Evolutionary conservation across 2,329 filamentous ascomycete genomes (phyloP).

Genomic region (Akanthomyces uredinophilus): DNA sequence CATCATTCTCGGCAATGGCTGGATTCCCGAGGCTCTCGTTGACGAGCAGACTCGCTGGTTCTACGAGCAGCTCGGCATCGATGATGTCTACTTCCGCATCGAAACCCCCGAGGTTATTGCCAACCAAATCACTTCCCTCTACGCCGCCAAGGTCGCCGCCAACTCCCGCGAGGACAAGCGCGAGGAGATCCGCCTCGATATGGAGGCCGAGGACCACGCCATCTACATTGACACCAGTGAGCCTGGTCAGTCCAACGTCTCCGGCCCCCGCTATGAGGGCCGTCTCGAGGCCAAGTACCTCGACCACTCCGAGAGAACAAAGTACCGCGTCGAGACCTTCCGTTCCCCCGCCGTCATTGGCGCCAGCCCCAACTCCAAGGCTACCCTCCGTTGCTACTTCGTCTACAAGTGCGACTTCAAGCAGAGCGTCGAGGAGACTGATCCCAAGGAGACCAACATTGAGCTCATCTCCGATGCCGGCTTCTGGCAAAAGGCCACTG

Average conservation of each 20-base stretch:
- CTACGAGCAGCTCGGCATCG: constrained; percentile 95
- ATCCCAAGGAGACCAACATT: constrained; percentile 76
- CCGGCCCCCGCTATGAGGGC: constrained; percentile 87
- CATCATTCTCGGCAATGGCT: constrained; percentile 70
- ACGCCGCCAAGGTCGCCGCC: constrained; percentile 93
- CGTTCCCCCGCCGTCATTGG: constrained; percentile 80
- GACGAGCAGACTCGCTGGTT: constrained; percentile 91
- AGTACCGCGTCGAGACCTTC: constrained; percentile 96
- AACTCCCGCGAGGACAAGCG: constrained; percentile 90
- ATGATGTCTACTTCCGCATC: constrained; percentile 96
- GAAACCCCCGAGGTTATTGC: constrained; percentile 82
- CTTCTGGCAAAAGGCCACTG: constrained; percentile 92
- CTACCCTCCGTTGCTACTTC: constrained; percentile 94
- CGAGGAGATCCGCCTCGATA: constrained; percentile 90
- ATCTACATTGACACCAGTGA: constrained; percentile 98
- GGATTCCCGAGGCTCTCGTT: constrained; percentile 79
- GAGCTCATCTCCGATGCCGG: constrained; percentile 89
- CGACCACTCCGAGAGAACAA: constrained; percentile 66
- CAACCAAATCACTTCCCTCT: constrained; percentile 91
- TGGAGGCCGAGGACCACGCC: constrained; percentile 90
- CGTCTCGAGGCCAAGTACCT: constrained; percentile 94
- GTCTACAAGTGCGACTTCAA: constrained; percentile 95
- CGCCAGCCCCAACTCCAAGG: constrained; percentile 59
- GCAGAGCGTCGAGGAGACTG: constrained; percentile 64
- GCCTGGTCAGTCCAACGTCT: constrained; percentile 70